Base-by-base conservation (phyloP, 768 basidiomycete genomes). In the Saitozyma podzolica region DNA sequence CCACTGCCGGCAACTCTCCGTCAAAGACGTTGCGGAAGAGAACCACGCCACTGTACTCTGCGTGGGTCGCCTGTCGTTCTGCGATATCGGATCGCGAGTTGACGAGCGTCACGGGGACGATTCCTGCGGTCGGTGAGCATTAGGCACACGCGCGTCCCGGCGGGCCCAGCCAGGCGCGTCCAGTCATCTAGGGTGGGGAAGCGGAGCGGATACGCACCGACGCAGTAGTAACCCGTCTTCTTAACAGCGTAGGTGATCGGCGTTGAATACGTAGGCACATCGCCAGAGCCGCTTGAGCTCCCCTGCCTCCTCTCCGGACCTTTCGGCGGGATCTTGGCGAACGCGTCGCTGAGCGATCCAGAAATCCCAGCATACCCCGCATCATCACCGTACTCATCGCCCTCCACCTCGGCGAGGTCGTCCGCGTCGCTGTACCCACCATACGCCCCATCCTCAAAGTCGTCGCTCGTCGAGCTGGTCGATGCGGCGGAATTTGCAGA, bases 151-250 rank as follows among this genome's bases (percentile, higher is more conserved):
- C 11, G 48, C 11, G 29, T 43, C 29, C 29, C 29, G 29, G 29
- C 29, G 29, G 2, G 29, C 29, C 29, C 29, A 29, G 29, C 29
- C 2, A 29, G 29, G 29, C 29, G 29, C 29, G 29, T 29, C 29
- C 2, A 29, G 29, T 29, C 29, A 2, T 29, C 29, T 5, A 29
- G 29, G 29, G 29, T 5, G 29, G 29, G 29, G 29, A 29, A 29
- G 29, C 29, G 29, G 29, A 29, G 29, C 29, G 29, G 29, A 29
- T 29, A 74, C 90, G 80, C 77, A 88, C 94, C 93, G 66, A 95
- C 88, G 78, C 95, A 98, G 78, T 96, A 98, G 77, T 96, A 97
- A 1, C 95, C 96, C 1, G 91, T 93, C 78, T 89, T 89, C 37
- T 82, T 82, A 20, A 98, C 91, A 20, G 83, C 78, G 78, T 98